Conservation (phyloP, 331 rosid species). For the Rosa hybrid region DNA sequence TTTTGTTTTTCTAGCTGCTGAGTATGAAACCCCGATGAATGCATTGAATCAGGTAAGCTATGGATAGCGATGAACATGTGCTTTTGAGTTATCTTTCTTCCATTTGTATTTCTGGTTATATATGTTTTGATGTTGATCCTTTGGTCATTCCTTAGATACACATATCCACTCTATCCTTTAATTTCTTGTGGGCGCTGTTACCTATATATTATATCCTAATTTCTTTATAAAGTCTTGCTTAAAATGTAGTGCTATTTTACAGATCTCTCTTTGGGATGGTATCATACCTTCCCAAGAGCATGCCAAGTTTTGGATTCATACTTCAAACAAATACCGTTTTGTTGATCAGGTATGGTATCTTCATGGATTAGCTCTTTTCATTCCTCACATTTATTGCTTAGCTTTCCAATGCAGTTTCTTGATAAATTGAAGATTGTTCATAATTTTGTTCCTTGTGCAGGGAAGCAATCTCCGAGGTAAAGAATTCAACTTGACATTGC, state of each 20-base stretch:
- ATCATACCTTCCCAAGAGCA: constrained; percentile 68
- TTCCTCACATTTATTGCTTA: constrained; percentile 14
- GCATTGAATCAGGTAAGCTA: constrained; percentile 67
- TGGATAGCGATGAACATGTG: constrained; percentile 13
- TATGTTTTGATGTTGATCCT: not conserved
- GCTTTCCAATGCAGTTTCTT: not conserved
- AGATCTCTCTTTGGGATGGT: constrained; percentile 93
- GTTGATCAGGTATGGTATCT: constrained; percentile 60
- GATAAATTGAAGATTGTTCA: not conserved
- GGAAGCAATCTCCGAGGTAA: constrained; percentile 80
- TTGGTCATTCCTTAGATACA: not conserved
- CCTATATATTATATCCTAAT: not conserved
- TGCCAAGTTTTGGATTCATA: constrained; percentile 63
- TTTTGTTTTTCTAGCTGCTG: constrained; percentile 84
- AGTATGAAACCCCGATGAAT: constrained; percentile 73
- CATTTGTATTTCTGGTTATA: not conserved
- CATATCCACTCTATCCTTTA: constrained; percentile 10
- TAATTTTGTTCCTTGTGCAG: constrained; percentile 35
- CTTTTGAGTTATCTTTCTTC: not conserved
- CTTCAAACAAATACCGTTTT: constrained; percentile 80
- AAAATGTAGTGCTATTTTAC: constrained; percentile 17
- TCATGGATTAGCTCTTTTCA: not conserved
- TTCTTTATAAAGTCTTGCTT: not conserved
- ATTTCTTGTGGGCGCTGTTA: not conserved
- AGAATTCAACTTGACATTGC: constrained; percentile 79